Evolutionary conservation across 2,329 filamentous ascomycete species (phyloP).

Genomic region (Verticillium zaregamsianum): DNA sequence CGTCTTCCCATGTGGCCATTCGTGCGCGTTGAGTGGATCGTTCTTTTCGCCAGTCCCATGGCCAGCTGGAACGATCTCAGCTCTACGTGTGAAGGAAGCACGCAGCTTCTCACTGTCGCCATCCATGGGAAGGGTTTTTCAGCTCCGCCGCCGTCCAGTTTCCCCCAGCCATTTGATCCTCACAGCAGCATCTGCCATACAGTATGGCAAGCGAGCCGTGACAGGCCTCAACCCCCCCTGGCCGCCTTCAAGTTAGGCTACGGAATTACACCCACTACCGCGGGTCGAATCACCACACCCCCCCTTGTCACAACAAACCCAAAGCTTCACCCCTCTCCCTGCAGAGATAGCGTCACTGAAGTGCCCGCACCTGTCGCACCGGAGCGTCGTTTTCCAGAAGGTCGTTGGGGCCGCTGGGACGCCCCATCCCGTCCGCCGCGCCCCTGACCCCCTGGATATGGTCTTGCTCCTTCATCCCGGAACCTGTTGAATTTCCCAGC

Average conservation of each 20-base stretch:
- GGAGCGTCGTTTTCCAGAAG: not conserved
- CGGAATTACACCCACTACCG: conserved; percentile 1
- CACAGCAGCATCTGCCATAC: conserved; percentile 4
- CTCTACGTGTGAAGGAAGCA: not conserved
- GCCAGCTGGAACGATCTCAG: too few species aligned
- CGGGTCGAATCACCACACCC: conserved; percentile 4
- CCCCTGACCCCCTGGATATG: conserved; percentile 1
- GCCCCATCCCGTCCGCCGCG: conserved; percentile 4
- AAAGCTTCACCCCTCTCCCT: conserved; percentile 11
- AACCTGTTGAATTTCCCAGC: conserved; percentile 1
- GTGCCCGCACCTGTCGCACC: conserved; percentile 3
- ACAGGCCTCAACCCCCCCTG: not conserved
- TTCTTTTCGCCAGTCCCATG: too few species aligned
- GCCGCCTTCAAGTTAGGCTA: not conserved
- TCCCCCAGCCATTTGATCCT: not conserved
- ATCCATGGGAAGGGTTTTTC: too few species aligned
- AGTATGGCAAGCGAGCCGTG: conserved; percentile 4
- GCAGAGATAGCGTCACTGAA: conserved; percentile 12
- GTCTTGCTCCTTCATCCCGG: not conserved
- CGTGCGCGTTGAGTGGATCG: not conserved
- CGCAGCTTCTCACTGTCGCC: not conserved
- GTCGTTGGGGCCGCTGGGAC: not conserved
- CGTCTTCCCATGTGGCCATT: not conserved
- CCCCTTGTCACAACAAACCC: conserved; percentile 2
- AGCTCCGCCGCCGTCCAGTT: not conserved